Base-by-base conservation (phyloP, 257 asterid genomes). In the Solanum virginianum region DNA sequence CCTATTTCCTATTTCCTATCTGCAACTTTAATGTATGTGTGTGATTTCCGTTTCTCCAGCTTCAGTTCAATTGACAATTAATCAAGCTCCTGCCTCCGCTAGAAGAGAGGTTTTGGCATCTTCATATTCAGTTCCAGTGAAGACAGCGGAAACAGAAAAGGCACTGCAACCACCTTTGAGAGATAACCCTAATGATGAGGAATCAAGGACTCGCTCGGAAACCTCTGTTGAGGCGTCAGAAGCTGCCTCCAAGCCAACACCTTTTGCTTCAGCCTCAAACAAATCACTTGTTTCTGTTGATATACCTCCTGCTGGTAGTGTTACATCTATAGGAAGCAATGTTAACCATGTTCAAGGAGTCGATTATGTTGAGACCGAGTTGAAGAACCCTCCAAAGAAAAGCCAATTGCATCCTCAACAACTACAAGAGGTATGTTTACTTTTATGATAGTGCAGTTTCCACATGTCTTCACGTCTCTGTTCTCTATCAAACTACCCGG, bases 401-500 rank as follows among this genome's bases (percentile, higher is more conserved):
- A 53, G 71, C 75, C 66, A 20, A 32, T 18, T 71, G n/a, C 43
- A 86, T 68, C 56, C 79, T 47, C 83, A 45, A 15, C 75, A 82
- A 63, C 60, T 18, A 17, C 82, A 16, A 45, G 88, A 88, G 85
- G 90, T 84, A 82, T 85, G 86, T 54, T 51, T 79, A 57, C 75
- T 63, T 59, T 83, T 47, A 82, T 32, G 36, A 60, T 86, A 51
- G 29, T 55, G 26, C 83, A 55, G 24, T 22, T 60, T 26, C 36
- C 70, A 57, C 53, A 12, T 47, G 43, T 54, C 36, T 32, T 45
- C 14, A 29, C 26, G 41, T n/a, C 36, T 66, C 65, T 22, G 51
- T 20, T 45, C 26, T 82, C 69, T 49, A 53, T 60, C 74, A 29
- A 72, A 32, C 68, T 16, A 45, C 12, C 62, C 24, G 22, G 51